These are phyloP conservation scores for Zasmidium angulare DNA, from an alignment of 2,329 filamentous ascomycete species.

Conservation along the genomic window DNA sequence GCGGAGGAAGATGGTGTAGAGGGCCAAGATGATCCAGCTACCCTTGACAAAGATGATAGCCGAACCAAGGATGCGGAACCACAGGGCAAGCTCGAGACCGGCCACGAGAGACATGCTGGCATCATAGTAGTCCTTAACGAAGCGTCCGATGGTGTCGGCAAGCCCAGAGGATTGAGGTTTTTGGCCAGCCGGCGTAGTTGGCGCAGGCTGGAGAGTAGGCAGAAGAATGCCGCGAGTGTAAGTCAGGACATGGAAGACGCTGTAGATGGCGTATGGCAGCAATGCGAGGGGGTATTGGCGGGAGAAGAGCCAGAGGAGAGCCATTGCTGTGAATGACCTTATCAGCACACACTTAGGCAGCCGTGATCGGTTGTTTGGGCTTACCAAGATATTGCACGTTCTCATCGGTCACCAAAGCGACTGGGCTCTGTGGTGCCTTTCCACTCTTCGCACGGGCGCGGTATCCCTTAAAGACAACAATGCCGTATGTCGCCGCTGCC, in stretches of 20 bases:
- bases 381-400: conserved; percentile 96
- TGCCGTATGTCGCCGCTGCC: conserved; percentile 90
- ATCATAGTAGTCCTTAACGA: conserved; percentile 98
- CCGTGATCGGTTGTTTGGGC: conserved; percentile 36
- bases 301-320: conserved; percentile 89
- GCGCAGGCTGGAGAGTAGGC: conserved; percentile 74
- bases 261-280: conserved; percentile 94
- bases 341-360: conserved; percentile 1
- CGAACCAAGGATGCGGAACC: conserved; percentile 77
- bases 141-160: conserved; percentile 81
- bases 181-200: conserved; percentile 53
- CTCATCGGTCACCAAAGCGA: conserved; percentile 78
- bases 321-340: conserved; percentile 65
- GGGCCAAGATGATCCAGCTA: conserved; percentile 79
- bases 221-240: conserved; percentile 93
- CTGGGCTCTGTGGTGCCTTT: conserved; percentile 57
- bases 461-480: conserved; percentile 97
- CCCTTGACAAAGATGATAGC: conserved; percentile 85
- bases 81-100: conserved; percentile 80
- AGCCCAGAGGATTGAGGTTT: conserved; percentile 62
- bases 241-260: conserved; percentile 95
- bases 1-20: conserved; percentile 92
- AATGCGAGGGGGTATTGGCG: conserved; percentile 88
- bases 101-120: conserved; percentile 91
- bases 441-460: conserved; percentile 78